These are phyloP conservation scores for Saitozyma sp. DNA, from an alignment of 768 basidiomycete genomes.

Conservation along the genomic window DNA sequence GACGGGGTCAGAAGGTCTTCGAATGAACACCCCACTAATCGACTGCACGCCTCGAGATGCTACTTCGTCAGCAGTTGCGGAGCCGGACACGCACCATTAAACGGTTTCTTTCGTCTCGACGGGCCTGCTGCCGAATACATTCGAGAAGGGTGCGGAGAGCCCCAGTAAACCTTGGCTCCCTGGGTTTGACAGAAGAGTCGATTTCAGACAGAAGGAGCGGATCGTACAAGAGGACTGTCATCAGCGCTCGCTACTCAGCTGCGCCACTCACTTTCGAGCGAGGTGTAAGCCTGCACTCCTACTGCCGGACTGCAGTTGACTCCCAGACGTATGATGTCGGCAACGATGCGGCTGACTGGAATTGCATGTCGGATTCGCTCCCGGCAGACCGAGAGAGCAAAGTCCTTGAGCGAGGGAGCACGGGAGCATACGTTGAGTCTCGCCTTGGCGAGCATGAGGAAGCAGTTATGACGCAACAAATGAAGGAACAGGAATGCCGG, in stretches of 20 bases:
- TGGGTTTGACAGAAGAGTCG: neutral
- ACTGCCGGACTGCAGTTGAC: conserved; percentile 7
- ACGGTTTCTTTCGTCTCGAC: neutral
- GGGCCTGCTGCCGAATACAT: neutral
- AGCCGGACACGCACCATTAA: neutral
- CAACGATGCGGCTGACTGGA: conserved; percentile 3
- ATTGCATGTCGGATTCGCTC: conserved; percentile 4
- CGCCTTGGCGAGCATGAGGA: conserved; percentile 9
- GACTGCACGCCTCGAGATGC: conserved; percentile 4
- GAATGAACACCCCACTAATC: neutral
- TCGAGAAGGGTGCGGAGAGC: neutral
- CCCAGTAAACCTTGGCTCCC: neutral
- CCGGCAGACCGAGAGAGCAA: neutral
- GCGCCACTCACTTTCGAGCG: conserved; percentile 9
- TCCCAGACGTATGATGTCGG: conserved; percentile 4
- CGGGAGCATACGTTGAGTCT: neutral
- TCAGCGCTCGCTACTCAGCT: neutral
- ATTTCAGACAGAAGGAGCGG: neutral
- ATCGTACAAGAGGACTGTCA: neutral
- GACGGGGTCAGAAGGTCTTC: neutral
- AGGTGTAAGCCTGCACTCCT: conserved; percentile 8
- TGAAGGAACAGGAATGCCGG: conserved; percentile 10
- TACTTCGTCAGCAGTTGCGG: neutral
- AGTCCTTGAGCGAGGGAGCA: neutral
- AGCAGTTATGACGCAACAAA: conserved; percentile 14